Base-by-base conservation (phyloP, 345 rosid species). In the Pistacia vera region DNA sequence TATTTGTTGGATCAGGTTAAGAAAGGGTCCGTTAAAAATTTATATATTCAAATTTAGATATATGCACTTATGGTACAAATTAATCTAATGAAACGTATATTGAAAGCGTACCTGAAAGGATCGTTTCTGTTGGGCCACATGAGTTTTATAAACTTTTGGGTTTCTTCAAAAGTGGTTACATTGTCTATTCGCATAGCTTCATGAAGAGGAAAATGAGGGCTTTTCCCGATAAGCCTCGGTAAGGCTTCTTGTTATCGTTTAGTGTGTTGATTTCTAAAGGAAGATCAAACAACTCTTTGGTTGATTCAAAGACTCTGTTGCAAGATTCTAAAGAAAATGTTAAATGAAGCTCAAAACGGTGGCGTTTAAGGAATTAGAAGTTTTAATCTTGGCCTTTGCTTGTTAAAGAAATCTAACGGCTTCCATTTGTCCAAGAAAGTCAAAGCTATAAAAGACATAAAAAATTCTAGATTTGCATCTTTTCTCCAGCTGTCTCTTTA, bases 51-150 rank as follows among this genome's bases (percentile, higher is more conserved):
- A 30, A 30, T 30, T 30, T 30, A 30, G 33, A 30, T 30, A 30
- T 30, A 30, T 30, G 2, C 0, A 30, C 33, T 30, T 30, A 30
- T 30, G 33, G 46, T 41, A 41, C 46, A 41, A 5, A 41, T 41
- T 5, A 41, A 6, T 41, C 9, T 41, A 41, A 41, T 8, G 8
- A 6, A 41, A 7, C 0, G 8, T 41, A 20, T n/a, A 58, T 5
- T 1, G 4, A 8, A 18, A n/a, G 28, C 46, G 4, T 68, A 83
- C 88, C 85, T 44, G 30, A 85, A 85, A 25, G 4, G 52, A 63
- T 66, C 78, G 20, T 87, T 85, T 28, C 90, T 87, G 0, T 71
- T 8, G 30, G 88, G 81, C 86, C 88, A 87, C 78, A 87, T 78
- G 33, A 75, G 69, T 33, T 25, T 49, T 17, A 79, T 76, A 20